These are phyloP conservation scores for Hansfordia pulvinata DNA, from an alignment of 2,329 filamentous ascomycete species.

Conservation along the genomic window DNA sequence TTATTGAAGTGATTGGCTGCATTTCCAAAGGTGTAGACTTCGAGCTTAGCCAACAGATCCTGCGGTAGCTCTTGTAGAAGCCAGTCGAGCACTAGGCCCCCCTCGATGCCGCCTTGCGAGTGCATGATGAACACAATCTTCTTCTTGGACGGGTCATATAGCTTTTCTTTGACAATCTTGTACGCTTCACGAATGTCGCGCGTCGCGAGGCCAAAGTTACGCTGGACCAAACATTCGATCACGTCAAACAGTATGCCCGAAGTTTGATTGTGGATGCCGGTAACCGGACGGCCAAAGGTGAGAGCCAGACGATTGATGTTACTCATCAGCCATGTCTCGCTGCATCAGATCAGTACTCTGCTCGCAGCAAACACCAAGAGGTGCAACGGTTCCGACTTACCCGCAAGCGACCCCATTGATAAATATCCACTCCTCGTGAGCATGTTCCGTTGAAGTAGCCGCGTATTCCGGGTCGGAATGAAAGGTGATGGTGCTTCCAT, in stretches of 20 bases:
- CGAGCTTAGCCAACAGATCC: conserved; percentile 51
- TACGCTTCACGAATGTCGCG: conserved; percentile 51
- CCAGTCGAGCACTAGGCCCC: conserved; percentile 62
- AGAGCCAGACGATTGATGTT: conserved; percentile 59
- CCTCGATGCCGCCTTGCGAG: conserved; percentile 66
- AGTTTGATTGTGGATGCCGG: conserved; percentile 65
- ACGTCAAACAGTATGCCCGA: conserved; percentile 64
- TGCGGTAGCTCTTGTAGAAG: conserved; percentile 58
- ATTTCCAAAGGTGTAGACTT: conserved; percentile 68
- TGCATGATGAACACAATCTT: conserved; percentile 66
- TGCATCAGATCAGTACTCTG: conserved; percentile 12
- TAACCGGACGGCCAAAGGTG: conserved; percentile 57
- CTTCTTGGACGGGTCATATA: conserved; percentile 46
- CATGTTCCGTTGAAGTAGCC: conserved; percentile 30
- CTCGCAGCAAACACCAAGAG: too few relatives aligned
- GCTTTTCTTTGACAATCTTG: conserved; percentile 43
- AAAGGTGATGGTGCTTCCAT: conserved; percentile 34
- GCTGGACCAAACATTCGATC: conserved; percentile 64
- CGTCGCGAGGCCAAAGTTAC: conserved; percentile 61
- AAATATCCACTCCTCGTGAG: conserved; percentile 66
- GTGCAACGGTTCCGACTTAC: conserved; percentile 22
- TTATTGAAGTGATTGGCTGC: conserved; percentile 77
- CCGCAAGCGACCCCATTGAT: conserved; percentile 58
- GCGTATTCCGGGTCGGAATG: conserved; percentile 40
- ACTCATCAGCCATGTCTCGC: conserved; percentile 51